Evolutionary conservation across 192 early-diverging fungal genomes (phyloP).

Genomic region (Umbelopsis ramanniana): DNA sequence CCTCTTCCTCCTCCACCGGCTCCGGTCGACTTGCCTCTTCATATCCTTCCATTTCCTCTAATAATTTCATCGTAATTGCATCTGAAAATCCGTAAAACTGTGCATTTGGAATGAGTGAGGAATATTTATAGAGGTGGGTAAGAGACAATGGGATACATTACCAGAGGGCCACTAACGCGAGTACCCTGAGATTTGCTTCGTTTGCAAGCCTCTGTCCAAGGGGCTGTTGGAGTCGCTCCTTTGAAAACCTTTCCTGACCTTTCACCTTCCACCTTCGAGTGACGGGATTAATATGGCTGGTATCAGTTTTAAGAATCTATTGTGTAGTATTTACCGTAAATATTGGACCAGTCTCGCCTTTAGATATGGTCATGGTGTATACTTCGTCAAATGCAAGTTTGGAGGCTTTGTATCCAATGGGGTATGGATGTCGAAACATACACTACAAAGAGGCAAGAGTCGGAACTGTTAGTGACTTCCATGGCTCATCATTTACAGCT

Average conservation of each 20-base stretch:
- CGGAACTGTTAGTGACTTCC: not conserved
- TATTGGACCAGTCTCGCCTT: slow-evolving; percentile 45
- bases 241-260: slow-evolving; percentile 40
- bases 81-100: slow-evolving; percentile 64
- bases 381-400: slow-evolving; percentile 53
- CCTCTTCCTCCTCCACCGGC: slow-evolving; percentile 24
- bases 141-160: slow-evolving; percentile 14
- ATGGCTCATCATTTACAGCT: not conserved
- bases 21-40: slow-evolving; percentile 31
- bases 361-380: slow-evolving; percentile 52
- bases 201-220: slow-evolving; percentile 57
- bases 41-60: slow-evolving; percentile 50
- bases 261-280: slow-evolving; percentile 41
- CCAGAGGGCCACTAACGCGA: slow-evolving; percentile 57
- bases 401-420: slow-evolving; percentile 53
- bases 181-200: slow-evolving; percentile 52
- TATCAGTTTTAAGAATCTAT: not conserved
- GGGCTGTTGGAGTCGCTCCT: slow-evolving; percentile 53
- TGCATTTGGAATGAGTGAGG: not conserved
- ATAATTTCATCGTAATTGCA: slow-evolving; percentile 52
- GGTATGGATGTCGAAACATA: slow-evolving; percentile 55
- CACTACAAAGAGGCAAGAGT: slow-evolving; percentile 34
- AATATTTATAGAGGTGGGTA: not conserved
- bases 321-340: slow-evolving; percentile 37
- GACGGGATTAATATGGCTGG: not conserved